phyloP scores from a whole-genome alignment of 306 rosid species.

The Pterocarpus macrocarpus region DNA sequence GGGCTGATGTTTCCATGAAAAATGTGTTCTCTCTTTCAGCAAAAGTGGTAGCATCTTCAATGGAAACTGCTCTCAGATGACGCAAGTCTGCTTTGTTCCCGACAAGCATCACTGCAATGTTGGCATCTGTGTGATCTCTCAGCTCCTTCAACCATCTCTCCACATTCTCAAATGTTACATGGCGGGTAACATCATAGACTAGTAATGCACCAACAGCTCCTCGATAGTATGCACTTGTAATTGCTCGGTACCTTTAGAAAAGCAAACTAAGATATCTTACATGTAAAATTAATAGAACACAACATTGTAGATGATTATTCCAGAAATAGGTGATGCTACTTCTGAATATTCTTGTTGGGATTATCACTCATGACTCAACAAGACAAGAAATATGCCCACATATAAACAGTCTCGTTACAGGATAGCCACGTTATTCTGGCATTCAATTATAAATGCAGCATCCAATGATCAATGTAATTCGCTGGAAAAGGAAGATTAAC shows the following conservation, averaged over 20 bases:
- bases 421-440: not conserved
- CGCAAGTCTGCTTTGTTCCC: constrained; percentile 86
- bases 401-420: not conserved
- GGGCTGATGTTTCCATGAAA: constrained; percentile 90
- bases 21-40: constrained; percentile 71
- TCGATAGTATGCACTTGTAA: constrained; percentile 82
- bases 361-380: too few relatives aligned
- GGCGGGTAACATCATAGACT: constrained; percentile 86
- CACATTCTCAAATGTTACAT: constrained; percentile 80
- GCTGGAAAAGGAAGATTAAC: not conserved
- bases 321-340: too few relatives aligned
- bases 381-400: too few relatives aligned
- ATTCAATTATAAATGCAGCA: not conserved
- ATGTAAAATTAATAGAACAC: constrained; percentile 7
- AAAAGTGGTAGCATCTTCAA: constrained; percentile 68
- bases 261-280: constrained; percentile 21
- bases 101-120: constrained; percentile 79
- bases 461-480: too few relatives aligned
- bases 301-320: not conserved
- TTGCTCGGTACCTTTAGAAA: constrained; percentile 77
- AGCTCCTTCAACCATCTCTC: constrained; percentile 92
- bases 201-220: constrained; percentile 91
- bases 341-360: too few relatives aligned
- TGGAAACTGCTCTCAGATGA: constrained; percentile 74
- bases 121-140: constrained; percentile 85